Evolutionary conservation across 495 filamentous ascomycete species (phyloP), one percentile per base, ranked within the genome.

Genomic region (Podospora australis): DNA sequence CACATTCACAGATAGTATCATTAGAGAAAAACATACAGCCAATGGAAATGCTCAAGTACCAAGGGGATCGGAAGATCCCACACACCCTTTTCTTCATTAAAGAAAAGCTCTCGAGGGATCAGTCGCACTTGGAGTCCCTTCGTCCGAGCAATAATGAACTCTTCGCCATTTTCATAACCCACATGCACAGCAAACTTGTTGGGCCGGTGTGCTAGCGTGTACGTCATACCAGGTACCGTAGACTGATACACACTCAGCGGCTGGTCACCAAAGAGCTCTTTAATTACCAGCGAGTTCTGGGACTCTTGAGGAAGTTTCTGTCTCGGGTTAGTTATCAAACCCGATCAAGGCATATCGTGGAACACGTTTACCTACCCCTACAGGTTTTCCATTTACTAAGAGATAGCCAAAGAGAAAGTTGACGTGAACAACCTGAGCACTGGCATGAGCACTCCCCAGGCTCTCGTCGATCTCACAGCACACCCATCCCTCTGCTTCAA

Each of bases 11-110:
- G 1, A 7, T 7, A 17, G n/a, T n/a, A n/a, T n/a, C n/a, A n/a
- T n/a, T n/a, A n/a, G n/a, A n/a, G 24, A 38, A n/a, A n/a, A 13
- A 44, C 40, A 4, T 39, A 50, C 3, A 84, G 55, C 83, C 83
- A 87, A 54, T 87, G 83, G 1, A 72, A 55, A 32, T 70, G 78
- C 14, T 73, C 56, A 1, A 70, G 39, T 3, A 79, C 36, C 10
- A 86, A 60, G 5, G 66, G 48, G 0, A 28, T 32, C 3, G 83
- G 81, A 7, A 86, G 57, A 52, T 82, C 79, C 13, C 66, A 71
- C 1, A 11, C 13, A 0, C 7, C 7, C 2, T 16, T 16, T 7
- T 20, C n/a, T n/a, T n/a, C n/a, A n/a, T n/a, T 25, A 28, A 6
- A 48, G 26, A 78, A 75, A 1, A 47, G 46, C 0, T 57, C 22